Evolutionary conservation across 2,329 filamentous ascomycete genomes (phyloP), one percentile per base, ranked within the genome.

Genomic region (Claviceps sp.): DNA sequence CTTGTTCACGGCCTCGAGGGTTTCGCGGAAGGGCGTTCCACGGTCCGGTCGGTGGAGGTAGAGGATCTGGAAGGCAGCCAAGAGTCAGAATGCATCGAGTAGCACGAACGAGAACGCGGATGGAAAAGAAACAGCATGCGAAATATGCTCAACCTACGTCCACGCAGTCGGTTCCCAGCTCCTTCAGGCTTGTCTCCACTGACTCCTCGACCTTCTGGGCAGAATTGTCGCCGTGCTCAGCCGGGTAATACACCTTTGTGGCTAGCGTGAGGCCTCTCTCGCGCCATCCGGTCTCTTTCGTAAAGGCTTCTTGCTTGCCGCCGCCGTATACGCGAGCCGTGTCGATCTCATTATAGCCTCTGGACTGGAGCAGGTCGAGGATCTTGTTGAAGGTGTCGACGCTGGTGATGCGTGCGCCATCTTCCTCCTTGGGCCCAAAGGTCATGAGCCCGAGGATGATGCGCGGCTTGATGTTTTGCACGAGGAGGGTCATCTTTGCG

Each of bases 391-490:
- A 89, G 44, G 85, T 83, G 53, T 80, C 66, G 2, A 75, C 37
- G 52, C 74, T 71, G 10, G 86, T 90, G 62, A 95, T 82, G 46
- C 88, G 82, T 45, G 84, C 87, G 39, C 86, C 87, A 13, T 63
- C 59, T 13, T 64, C 59, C 54, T 75, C 74, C 53, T 80, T 77
- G 2, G 86, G 81, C 34, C 85, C 86, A 71, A 89, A 89, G 63
- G 85, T 90, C 89, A 94, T 93, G 51, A 89, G 76, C 57, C 89
- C 88, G 41, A 95, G 81, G 73, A 95, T 88, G 61, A 89, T 74
- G 56, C 85, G 79, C 57, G 83, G 76, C 59, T 81, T 84, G 52
- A 64, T 61, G 38, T 63, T 65, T 47, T 68, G 65, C 14, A 62
- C 64, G 57, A 74, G 59, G 55, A 76, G 71, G 62, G 74, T 71